phyloP scores from a whole-genome alignment of 257 asterid genomes.

The Gynochthodes officinalis region DNA sequence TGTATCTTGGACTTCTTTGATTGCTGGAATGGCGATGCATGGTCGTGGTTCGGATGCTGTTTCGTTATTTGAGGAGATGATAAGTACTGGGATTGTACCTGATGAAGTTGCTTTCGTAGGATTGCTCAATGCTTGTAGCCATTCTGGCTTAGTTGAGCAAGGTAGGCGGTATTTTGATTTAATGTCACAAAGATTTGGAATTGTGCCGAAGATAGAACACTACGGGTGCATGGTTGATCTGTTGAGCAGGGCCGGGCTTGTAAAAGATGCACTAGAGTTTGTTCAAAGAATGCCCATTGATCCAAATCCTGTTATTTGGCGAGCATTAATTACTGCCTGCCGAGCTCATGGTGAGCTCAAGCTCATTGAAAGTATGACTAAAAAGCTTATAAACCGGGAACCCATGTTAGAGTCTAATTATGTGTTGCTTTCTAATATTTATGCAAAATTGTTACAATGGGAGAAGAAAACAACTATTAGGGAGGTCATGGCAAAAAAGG shows the following conservation, averaged over 20 bases:
- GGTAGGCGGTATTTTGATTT: constrained; percentile 50
- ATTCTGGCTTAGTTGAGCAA: constrained; percentile 61
- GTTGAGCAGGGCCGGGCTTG: constrained; percentile 62
- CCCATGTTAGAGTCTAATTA: constrained; percentile 64
- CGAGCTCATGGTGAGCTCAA: constrained; percentile 50
- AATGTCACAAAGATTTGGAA: constrained; percentile 52
- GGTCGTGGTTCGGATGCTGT: constrained; percentile 69
- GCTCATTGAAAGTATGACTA: constrained; percentile 49
- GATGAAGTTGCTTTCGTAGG: constrained; percentile 69
- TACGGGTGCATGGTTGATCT: constrained; percentile 88
- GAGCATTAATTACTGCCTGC: constrained; percentile 50
- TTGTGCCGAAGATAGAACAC: constrained; percentile 69
- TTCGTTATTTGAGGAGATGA: constrained; percentile 69
- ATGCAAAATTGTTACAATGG: constrained; percentile 60
- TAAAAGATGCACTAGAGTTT: constrained; percentile 57
- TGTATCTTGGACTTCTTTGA: constrained; percentile 76
- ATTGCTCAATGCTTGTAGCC: constrained; percentile 83
- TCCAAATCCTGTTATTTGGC: constrained; percentile 68
- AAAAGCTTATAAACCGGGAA: constrained; percentile 46
- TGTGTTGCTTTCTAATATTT: constrained; percentile 57
- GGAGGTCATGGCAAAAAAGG: constrained; percentile 64
- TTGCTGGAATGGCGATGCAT: constrained; percentile 65
- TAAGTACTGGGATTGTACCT: constrained; percentile 34
- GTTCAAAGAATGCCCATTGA: constrained; percentile 55
- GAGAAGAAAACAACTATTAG: constrained; percentile 57